Evolutionary conservation across 1,284 basidiomycete genomes (phyloP), one percentile per base, ranked within the genome.

Genomic region (Sporisorium reilianum): DNA sequence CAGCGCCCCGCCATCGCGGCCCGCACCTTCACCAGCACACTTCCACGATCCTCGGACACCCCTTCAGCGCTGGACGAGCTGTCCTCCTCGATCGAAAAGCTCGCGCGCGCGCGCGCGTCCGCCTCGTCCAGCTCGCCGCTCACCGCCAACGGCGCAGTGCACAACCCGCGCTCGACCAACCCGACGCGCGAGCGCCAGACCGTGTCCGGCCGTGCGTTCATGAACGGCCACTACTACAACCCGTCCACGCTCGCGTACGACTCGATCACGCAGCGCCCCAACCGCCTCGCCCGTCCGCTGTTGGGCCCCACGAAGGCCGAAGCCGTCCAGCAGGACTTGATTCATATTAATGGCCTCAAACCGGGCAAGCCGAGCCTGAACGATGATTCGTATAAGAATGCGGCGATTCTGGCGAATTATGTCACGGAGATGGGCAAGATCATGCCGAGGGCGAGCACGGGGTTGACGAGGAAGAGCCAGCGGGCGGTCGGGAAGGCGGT

Each of bases 401-500:
- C 90, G 0, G 80, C 85, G 12, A 87, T 97, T 26, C 87, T 94
- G 42, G 86, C 87, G n/a, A 77, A 86, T 12, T 97, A 90, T 84
- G 86, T 94, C 60, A 89, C 92, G 7, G 89, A 90, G 30, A 92
- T 97, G 90, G 95, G 94, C 58, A 93, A 92, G 87, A 93, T 97
- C 77, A 88, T 88, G 75, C 85, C 87, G 16, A 88, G 96, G 45
- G 88, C 88, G 10, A 84, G 89, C 56, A 97, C 94, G 0, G 88
- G 88, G 0, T 87, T 98, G 53, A 95, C 94, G 5, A 89, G 90
- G 85, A 91, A 90, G 85, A 92, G 87, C 71, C 95, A 98, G 85
- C 88, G 94, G 46, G 88, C 88, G 70, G 81, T 97, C 5, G 92
- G 90, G 49, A 95, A 95, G 86, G 93, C 95, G 40, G 92, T 98